phyloP scores from a whole-genome alignment of 164 flowering plant genomes.

The Echeveria elegans region DNA sequence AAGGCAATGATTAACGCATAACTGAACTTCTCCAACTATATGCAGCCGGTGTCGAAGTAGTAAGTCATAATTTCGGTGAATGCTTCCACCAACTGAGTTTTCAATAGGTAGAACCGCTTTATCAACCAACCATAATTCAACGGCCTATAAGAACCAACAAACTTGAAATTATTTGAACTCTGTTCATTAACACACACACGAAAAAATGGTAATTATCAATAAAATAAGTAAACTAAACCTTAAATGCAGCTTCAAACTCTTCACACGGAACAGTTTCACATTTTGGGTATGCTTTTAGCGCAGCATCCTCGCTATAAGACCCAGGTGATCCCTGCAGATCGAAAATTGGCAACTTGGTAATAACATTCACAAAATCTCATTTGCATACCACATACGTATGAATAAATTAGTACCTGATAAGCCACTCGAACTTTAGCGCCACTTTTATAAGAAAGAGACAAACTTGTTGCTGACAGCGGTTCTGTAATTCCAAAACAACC shows the following conservation, averaged over 20 bases:
- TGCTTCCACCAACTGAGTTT: conserved; percentile 61
- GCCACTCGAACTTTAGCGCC: conserved; percentile 5
- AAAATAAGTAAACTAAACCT: conserved; percentile 24
- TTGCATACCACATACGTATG: background rate
- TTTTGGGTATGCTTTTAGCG: conserved; percentile 52
- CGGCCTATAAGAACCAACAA: conserved; percentile 40
- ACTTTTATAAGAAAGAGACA: background rate
- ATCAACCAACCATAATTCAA: conserved; percentile 65
- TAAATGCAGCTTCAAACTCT: conserved; percentile 53
- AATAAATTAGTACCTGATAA: background rate
- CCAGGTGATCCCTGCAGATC: conserved; percentile 46
- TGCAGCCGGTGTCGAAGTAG: conserved; percentile 64
- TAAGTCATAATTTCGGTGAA: conserved; percentile 63
- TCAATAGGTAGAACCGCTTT: conserved; percentile 69
- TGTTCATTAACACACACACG: too few species aligned
- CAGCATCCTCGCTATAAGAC: conserved; percentile 64
- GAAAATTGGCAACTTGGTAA: conserved; percentile 2
- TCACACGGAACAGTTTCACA: conserved; percentile 69
- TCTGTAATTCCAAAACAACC: background rate
- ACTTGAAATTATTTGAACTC: background rate
- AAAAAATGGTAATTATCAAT: background rate
- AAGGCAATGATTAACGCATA: conserved; percentile 53
- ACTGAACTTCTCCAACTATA: conserved; percentile 64
- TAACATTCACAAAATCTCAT: background rate
- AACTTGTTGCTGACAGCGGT: background rate